Percentiles rank a stretch among this genome's conserved stretches.
Evolutionary conservation across 1,139 yeast species (phyloP).

Genomic region (Debaryomyces fabryi): DNA sequence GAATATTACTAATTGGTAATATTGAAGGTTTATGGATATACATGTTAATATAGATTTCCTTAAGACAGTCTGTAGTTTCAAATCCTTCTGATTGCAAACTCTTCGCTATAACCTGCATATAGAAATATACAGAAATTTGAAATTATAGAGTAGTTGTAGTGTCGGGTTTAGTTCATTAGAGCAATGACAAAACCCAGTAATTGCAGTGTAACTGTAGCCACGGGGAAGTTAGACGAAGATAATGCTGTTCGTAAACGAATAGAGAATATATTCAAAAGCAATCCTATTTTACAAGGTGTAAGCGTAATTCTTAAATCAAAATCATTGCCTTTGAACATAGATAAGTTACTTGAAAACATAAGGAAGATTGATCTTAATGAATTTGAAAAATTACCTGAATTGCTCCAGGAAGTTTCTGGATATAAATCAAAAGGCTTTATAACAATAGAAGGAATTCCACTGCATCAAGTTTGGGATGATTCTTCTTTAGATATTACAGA

Average conservation of each 20-base stretch:
- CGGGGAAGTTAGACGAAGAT: background rate
- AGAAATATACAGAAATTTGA: background rate
- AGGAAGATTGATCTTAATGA: background rate
- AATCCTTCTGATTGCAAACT: background rate
- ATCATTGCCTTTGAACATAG: background rate
- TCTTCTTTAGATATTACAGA: slow-evolving; percentile 1
- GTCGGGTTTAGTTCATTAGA: background rate
- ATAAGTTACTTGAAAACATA: background rate
- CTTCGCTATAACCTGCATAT: background rate
- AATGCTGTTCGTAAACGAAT: background rate
- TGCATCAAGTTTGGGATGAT: background rate
- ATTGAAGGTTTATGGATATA: background rate
- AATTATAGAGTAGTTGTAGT: background rate
- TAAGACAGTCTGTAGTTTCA: no score
- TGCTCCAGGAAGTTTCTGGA: background rate
- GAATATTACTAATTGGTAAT: slow-evolving; percentile 82
- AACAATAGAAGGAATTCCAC: slow-evolving; percentile 6
- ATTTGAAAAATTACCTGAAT: background rate
- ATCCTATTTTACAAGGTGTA: background rate
- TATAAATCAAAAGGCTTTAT: background rate
- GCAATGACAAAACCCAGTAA: background rate
- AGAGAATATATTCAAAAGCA: background rate
- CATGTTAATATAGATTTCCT: background rate
- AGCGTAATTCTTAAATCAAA: background rate
- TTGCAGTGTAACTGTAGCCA: background rate